Evolutionary conservation across 2,329 filamentous ascomycete species (phyloP), one percentile per base, ranked within the genome.

Genomic region (Paracoccidioides lutzii): DNA sequence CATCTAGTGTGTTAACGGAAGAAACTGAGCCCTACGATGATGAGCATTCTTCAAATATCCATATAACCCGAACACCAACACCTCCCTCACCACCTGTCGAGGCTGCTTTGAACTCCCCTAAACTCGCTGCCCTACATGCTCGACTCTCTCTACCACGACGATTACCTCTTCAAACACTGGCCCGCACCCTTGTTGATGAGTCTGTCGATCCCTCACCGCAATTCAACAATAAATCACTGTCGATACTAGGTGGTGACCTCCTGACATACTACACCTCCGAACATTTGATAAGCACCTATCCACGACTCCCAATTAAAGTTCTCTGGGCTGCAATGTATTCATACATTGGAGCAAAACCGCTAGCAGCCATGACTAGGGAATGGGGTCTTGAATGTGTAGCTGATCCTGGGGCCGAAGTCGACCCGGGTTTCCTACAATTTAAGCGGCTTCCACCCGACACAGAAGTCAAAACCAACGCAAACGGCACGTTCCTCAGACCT

Each of bases 341-440:
- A 49, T 97, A 89, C 69, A 80, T 84, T 49, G 93, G 93, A 4
- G 79, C 82, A 5, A 81, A 83, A 61, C 83, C 90, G 0, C 78
- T 97, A 49, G 76, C 84, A 53, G 77, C 83, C 22, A 80, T 97
- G 61, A 82, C 87, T 14, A 76, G 79, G 59, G 87, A 93, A 73
- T 98, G 93, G 93, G 93, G 93, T 73, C 83, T 97, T 14, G 91
- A 97, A 69, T 74, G 78, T 45, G 91, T 88, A n/a, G 88, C 87
- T 9, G 85, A 83, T 22, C 93, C 93, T 0, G 93, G 91, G 52
- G 82, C 82, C 57, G 91, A 97, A 73, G 90, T 97, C 55, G 93
- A 98, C 69, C 85, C 90, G 0, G 93, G 91, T 5, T 76, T 95
- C 54, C 76, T 98, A 58, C 93, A 97, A 69, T 95, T 90, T 77